phyloP scores from a whole-genome alignment of 129 eudicot species.

The Tagetes patula region DNA sequence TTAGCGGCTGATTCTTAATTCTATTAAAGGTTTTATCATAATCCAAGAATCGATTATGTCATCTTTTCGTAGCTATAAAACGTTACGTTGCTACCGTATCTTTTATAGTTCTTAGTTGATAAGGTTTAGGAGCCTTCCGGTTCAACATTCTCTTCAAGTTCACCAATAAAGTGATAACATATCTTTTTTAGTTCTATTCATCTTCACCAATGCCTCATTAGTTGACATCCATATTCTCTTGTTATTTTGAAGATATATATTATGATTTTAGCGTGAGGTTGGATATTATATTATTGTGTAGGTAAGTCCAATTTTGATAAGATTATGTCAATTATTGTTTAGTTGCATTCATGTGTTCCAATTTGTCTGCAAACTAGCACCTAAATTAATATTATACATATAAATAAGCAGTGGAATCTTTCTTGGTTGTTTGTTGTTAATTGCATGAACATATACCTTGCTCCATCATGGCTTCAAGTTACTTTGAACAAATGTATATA shows the following conservation, averaged over 20 bases:
- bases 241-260: not conserved
- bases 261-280: slow-evolving; percentile 20
- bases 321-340: slow-evolving; percentile 5
- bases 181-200: slow-evolving; percentile 38
- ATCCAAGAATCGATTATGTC: slow-evolving; percentile 95
- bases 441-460: slow-evolving; percentile 1
- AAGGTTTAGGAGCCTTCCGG: slow-evolving; percentile 67
- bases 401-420: not conserved
- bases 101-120: slow-evolving; percentile 55
- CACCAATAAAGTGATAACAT: no score
- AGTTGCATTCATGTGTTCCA: slow-evolving; percentile 1
- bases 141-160: slow-evolving; percentile 39
- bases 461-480: not conserved
- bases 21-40: slow-evolving; percentile 90
- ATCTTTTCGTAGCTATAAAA: slow-evolving; percentile 62
- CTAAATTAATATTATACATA: slow-evolving; percentile 2
- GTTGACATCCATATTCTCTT: not conserved
- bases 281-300: not conserved
- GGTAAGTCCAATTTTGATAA: slow-evolving; percentile 22
- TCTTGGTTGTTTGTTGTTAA: slow-evolving; percentile 1
- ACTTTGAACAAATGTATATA: not conserved
- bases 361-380: slow-evolving; percentile 2
- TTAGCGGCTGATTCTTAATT: slow-evolving; percentile 89
- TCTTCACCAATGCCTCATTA: slow-evolving; percentile 40
- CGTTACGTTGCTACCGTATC: slow-evolving; percentile 59